phyloP scores from a whole-genome alignment of 257 asterid genomes.

The Capsicum rhomboideum region DNA sequence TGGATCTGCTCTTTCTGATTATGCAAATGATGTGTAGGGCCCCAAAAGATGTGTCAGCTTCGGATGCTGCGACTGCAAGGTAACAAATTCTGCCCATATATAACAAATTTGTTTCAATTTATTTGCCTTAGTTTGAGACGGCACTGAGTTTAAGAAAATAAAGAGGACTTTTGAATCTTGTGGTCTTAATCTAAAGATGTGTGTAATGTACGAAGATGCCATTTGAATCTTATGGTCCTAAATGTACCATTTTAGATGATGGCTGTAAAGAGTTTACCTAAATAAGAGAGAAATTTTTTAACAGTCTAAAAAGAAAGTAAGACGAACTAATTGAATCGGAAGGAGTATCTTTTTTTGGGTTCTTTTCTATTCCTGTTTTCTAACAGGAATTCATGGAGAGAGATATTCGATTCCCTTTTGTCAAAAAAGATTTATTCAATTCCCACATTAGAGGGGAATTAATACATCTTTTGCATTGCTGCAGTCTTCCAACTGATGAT shows the following conservation, averaged over 20 bases:
- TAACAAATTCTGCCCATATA: conserved; percentile 11
- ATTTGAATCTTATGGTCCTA: not conserved
- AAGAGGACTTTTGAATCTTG: not conserved
- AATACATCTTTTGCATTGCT: conserved; percentile 10
- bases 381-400: not conserved
- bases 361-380: not conserved
- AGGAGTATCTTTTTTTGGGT: not conserved
- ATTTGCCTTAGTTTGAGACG: not conserved
- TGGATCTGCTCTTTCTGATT: conserved; percentile 1
- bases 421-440: too few species aligned
- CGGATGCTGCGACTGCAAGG: conserved; percentile 35
- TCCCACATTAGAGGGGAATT: conserved; percentile 1
- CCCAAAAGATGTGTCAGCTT: conserved; percentile 31
- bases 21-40: conserved; percentile 29
- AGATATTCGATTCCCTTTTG: too few species aligned
- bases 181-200: not conserved
- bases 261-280: too few species aligned
- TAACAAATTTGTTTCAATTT: not conserved
- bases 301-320: too few species aligned
- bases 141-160: not conserved
- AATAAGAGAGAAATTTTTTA: too few species aligned
- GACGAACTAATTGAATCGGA: too few species aligned
- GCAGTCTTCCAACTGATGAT: conserved; percentile 31
- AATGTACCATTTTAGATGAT: not conserved
- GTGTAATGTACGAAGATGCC: not conserved